Evolutionary conservation across 1,284 basidiomycete species (phyloP).

Genomic region (Anthracocystis walkeri): DNA sequence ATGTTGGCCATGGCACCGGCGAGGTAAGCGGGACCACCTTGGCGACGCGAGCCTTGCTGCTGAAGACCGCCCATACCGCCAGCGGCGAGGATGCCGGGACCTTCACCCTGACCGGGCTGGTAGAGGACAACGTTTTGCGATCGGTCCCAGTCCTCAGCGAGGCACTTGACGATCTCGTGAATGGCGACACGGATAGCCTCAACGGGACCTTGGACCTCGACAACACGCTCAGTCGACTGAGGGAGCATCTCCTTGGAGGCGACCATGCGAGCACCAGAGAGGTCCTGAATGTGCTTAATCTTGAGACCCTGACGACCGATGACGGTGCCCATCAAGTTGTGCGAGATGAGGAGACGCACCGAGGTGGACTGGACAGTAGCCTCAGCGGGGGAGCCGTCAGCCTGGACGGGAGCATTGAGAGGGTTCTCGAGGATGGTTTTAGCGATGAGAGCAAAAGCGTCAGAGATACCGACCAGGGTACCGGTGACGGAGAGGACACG

Average conservation of each 20-base stretch:
- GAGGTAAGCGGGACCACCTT: conserved; percentile 69
- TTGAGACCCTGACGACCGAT: conserved; percentile 70
- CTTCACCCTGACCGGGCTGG: conserved; percentile 76
- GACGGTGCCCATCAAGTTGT: conserved; percentile 70
- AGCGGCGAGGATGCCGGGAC: conserved; percentile 72
- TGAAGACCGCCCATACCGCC: conserved; percentile 68
- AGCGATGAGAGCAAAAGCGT: conserved; percentile 96
- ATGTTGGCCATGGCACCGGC: conserved; percentile 56
- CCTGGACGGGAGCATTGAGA: conserved; percentile 41
- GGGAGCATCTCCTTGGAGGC: conserved; percentile 70
- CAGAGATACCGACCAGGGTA: conserved; percentile 88
- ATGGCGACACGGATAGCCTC: conserved; percentile 91
- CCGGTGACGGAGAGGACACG: conserved; percentile 94
- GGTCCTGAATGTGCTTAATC: conserved; percentile 70
- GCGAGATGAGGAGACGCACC: conserved; percentile 76
- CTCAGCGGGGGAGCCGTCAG: conserved; percentile 76
- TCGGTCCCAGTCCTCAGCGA: conserved; percentile 96
- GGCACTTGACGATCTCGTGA: conserved; percentile 92
- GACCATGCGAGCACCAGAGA: conserved; percentile 69
- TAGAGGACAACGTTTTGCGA: conserved; percentile 84
- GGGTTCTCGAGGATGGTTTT: conserved; percentile 79
- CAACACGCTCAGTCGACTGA: conserved; percentile 77
- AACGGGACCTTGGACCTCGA: conserved; percentile 92
- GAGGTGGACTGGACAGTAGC: conserved; percentile 81
- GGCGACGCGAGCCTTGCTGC: conserved; percentile 59